Base-by-base conservation (phyloP, 805 yeast genomes). In the Clavispora phyllophila region DNA sequence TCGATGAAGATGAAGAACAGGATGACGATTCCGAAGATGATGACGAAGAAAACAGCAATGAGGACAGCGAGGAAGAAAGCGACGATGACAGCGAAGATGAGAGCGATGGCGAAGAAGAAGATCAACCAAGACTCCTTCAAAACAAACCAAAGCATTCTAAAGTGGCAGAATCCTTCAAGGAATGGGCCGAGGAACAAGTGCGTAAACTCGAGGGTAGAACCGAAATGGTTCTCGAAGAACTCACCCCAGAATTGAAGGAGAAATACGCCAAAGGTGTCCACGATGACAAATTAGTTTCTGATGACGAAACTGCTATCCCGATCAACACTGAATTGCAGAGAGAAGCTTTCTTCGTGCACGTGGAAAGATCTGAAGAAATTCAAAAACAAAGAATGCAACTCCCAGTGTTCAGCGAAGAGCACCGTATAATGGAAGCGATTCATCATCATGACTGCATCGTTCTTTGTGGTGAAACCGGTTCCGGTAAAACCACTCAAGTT, bases 401-500 rank as follows among this genome's bases (percentile, higher is more conserved):
- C 15, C 99, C 99, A 0, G 97, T 93, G 0, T 85, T 78, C 48
- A 83, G 83, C 6, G 96, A 88, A 61, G 99, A 93, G 57, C 96
- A 87, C 60, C 72, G 81, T 42, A 86, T 93, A 39, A 88, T 93
- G 97, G 99, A 93, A 60, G 96, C 96, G 1, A 78, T 93, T 39
- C 87, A 86, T 58, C 95, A 91, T 56, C 86, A 91, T 57, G 96
- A 90, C 55, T 84, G 91, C 46, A 81, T 90, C 0, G 83, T 93
- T 12, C 74, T 93, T 20, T 91, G 97, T 68, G 99, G 99, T 72
- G 98, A 90, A 55, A 93, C 99, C 1, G 99, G 99, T 54, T 89
- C 97, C 2, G 99, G 99, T 65, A 93, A 93, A 62, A 93, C 99
- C 1, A 93, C 99, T 0, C 99, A 93, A 65, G 90, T 93, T 5